phyloP scores from a whole-genome alignment of 345 rosid genomes.

The Salix koriyanagi region DNA sequence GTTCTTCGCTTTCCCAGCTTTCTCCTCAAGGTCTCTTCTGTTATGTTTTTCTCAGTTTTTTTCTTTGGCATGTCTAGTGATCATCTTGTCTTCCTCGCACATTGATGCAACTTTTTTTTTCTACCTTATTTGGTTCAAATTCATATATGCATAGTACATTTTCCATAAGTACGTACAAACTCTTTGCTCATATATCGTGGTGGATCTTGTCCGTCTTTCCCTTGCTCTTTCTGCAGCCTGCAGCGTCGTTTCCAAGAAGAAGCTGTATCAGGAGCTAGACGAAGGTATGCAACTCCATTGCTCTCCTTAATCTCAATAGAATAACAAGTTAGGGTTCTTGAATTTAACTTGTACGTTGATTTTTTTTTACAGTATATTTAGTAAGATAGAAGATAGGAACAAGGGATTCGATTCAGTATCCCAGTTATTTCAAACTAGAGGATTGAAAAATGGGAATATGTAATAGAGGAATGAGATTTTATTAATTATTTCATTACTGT shows the following conservation, averaged over 20 bases:
- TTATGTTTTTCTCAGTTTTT: background rate
- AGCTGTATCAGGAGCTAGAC: background rate
- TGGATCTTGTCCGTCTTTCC: background rate
- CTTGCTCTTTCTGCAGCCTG: background rate
- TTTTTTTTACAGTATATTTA: too few relatives aligned
- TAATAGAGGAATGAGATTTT: too few relatives aligned
- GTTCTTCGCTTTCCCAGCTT: slow-evolving; percentile 15
- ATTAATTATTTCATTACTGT: too few relatives aligned
- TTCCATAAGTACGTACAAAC: background rate
- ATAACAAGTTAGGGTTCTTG: background rate
- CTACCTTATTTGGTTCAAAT: too few relatives aligned
- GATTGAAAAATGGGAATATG: too few relatives aligned
- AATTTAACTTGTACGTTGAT: background rate
- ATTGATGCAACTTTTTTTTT: background rate
- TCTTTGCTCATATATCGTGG: too few relatives aligned
- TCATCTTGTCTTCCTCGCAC: background rate
- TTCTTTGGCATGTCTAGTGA: background rate
- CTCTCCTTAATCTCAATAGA: background rate
- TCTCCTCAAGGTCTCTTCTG: background rate
- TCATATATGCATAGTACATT: background rate
- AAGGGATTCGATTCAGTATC: background rate
- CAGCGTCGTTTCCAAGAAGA: background rate
- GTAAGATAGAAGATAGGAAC: too few relatives aligned
- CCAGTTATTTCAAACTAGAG: background rate
- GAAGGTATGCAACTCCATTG: background rate